phyloP scores from a whole-genome alignment of 345 rosid genomes.

The Garcia nutans region DNA sequence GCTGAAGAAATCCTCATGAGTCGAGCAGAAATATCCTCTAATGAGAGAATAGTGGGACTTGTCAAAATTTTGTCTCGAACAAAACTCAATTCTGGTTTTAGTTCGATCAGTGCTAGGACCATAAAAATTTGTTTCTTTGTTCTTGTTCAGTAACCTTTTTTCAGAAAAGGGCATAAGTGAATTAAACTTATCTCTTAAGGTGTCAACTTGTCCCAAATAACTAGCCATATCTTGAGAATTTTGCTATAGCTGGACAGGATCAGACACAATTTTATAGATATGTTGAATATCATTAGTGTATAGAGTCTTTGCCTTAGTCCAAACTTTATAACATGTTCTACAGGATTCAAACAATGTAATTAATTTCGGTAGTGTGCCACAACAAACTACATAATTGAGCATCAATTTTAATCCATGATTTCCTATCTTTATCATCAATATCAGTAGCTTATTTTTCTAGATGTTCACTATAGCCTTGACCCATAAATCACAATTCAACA shows the following conservation, averaged over 20 bases:
- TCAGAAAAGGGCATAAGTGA: too few species aligned
- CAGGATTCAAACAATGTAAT: background rate
- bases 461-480: too few species aligned
- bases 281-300: background rate
- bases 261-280: background rate
- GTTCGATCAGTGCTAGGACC: too few species aligned
- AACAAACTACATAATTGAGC: background rate
- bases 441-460: background rate
- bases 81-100: too few species aligned
- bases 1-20: too few species aligned
- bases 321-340: background rate
- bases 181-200: background rate
- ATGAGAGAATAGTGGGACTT: too few species aligned
- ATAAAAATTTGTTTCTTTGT: too few species aligned
- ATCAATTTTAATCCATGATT: background rate
- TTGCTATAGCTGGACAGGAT: background rate
- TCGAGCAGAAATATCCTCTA: too few species aligned
- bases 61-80: too few species aligned
- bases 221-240: background rate
- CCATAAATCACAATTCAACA: too few species aligned
- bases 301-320: background rate
- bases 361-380: background rate
- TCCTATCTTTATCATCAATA: background rate
- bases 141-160: too few species aligned
- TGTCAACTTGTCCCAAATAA: background rate